Evolutionary conservation across 2,329 filamentous ascomycete genomes (phyloP).

Genomic region (Paracoccidioides lutzii): DNA sequence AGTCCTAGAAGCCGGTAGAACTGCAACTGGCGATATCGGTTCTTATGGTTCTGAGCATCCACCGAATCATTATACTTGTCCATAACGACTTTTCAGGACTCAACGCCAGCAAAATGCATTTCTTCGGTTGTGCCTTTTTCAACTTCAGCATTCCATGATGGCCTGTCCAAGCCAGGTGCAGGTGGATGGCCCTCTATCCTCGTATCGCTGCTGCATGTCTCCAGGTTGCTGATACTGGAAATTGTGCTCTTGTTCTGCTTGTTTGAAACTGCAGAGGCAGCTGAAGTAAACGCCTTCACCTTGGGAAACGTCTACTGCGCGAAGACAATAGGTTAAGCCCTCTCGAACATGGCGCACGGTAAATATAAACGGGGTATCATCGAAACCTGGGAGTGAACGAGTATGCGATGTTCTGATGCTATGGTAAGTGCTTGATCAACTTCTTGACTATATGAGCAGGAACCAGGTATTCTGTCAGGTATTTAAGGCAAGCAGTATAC

Average conservation of each 20-base stretch:
- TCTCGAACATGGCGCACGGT: constrained; percentile 39
- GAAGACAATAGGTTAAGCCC: constrained; percentile 40
- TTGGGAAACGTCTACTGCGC: constrained; percentile 41
- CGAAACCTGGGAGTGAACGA: constrained; percentile 38
- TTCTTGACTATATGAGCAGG: not conserved
- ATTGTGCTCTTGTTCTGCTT: constrained; percentile 21
- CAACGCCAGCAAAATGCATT: constrained; percentile 29
- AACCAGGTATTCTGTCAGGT: too few species aligned
- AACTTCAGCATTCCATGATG: constrained; percentile 23
- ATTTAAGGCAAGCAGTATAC: not conserved
- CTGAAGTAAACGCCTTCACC: constrained; percentile 38
- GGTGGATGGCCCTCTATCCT: constrained; percentile 20
- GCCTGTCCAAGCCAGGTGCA: constrained; percentile 24
- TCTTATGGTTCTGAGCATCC: constrained; percentile 18
- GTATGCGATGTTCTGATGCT: constrained; percentile 37
- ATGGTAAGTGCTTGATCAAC: not conserved
- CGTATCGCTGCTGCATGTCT: constrained; percentile 17
- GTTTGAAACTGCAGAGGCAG: constrained; percentile 41
- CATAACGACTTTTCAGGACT: constrained; percentile 43
- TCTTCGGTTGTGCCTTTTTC: constrained; percentile 18
- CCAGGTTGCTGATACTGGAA: constrained; percentile 22
- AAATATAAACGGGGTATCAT: constrained; percentile 39
- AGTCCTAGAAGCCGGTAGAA: constrained; percentile 36
- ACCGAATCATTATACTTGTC: constrained; percentile 29
- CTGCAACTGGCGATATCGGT: constrained; percentile 31